Evolutionary conservation across 257 asterid species (phyloP), one percentile per base, ranked within the genome.

Genomic region (Forsythia viridissima): DNA sequence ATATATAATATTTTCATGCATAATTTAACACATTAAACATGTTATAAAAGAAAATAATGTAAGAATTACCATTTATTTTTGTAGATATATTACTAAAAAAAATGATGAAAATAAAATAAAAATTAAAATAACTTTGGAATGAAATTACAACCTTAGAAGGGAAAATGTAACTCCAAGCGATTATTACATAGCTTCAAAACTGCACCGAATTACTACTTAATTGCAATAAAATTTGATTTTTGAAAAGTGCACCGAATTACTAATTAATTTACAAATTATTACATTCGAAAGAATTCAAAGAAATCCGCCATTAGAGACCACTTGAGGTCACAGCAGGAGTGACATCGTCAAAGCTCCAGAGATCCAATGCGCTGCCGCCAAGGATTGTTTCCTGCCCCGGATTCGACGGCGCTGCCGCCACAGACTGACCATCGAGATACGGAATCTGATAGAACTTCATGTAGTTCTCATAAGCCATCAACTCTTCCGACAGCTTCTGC

Each of bases 381-480:
- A 70, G 38, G 20, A n/a, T 83, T 69, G 86, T 77, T 82, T 87
- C 94, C 79, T 78, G 88, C 44, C 81, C 84, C 74, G 83, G 83
- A 74, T 52, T 81, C 42, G 79, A 8, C 10, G 84, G 57, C 75
- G 82, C 81, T 69, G 84, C 80, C 80, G 78, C 48, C 61, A 0
- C 69, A 0, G 93, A 90, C 86, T 89, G 88, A 30, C 98, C 98
- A 67, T 94, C 97, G 3, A 92, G 89, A 74, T 90, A 94, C 39
- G 98, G 98, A n/a, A 92, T 85, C 87, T 92, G 93, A 72, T 86
- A 92, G 74, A 94, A 94, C 80, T 84, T 87, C 98, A 91, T 94
- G 86, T 71, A 89, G 6, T 90, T 77, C 61, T 94, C 97, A 21
- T 86, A 94, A 39, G 97, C 98, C 93, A 87, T 85, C 70, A 94